A percentile compares a stretch with the other conserved stretches of the same genome.
phyloP scores from a whole-genome alignment of 805 yeast species.

The Blastobotrys robertii region DNA sequence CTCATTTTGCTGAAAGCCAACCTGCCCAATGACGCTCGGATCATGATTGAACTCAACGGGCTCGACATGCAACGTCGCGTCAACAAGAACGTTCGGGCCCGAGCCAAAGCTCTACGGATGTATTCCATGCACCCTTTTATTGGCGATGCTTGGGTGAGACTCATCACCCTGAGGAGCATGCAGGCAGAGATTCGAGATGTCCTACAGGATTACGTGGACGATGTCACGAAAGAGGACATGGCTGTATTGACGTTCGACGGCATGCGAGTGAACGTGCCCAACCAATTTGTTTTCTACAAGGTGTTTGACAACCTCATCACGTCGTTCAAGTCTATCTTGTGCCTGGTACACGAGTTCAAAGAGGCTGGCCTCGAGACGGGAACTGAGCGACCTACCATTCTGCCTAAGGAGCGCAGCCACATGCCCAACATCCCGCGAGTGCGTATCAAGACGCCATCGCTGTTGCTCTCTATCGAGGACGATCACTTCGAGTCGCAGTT shows the following conservation, averaged over 20 bases:
- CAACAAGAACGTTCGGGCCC: constrained; percentile 23
- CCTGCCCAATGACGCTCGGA: constrained; percentile 38
- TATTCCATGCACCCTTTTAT: constrained; percentile 43
- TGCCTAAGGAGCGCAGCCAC: constrained; percentile 20
- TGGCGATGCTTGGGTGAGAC: constrained; percentile 29
- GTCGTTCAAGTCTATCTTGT: constrained; percentile 54
- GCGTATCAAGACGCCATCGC: constrained; percentile 42
- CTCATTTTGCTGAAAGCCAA: constrained; percentile 28
- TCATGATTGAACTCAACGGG: constrained; percentile 37
- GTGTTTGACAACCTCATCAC: constrained; percentile 74
- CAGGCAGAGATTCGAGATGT: constrained; percentile 14
- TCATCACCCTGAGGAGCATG: constrained; percentile 22
- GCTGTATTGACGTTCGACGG: constrained; percentile 24
- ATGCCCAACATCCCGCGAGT: constrained; percentile 35
- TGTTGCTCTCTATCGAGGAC: constrained; percentile 65
- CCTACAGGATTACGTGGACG: background rate
- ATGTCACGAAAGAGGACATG: constrained; percentile 12
- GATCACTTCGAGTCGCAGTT: constrained; percentile 83
- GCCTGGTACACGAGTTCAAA: constrained; percentile 24
- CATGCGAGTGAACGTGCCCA: constrained; percentile 43
- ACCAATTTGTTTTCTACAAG: constrained; percentile 62
- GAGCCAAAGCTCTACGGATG: constrained; percentile 33
- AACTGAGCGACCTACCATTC: constrained; percentile 6
- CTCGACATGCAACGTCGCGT: constrained; percentile 24
- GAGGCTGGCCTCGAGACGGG: background rate